Base-by-base conservation (phyloP, 2,329 filamentous ascomycete species). In the Coniella lustricola region DNA sequence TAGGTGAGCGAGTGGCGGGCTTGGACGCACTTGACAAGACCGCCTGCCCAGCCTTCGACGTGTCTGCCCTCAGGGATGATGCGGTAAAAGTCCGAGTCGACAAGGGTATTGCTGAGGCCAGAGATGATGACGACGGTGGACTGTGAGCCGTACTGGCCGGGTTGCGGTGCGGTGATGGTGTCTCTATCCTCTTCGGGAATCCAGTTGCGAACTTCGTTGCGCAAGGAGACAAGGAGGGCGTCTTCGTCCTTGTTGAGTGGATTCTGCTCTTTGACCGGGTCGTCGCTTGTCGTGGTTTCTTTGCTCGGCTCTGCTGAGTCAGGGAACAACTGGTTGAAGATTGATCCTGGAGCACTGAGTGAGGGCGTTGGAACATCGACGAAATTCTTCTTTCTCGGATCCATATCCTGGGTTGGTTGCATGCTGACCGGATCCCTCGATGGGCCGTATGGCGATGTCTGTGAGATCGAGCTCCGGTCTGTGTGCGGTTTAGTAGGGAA, bases 41-140 rank as follows among this genome's bases (percentile, higher is more conserved):
- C 79, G 48, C 72, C 73, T 9, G 76, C 72, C 85, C 86, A 90
- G 35, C 75, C 75, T 53, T 84, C 79, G 31, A 90, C 75, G 56
- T 86, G 80, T 46, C 71, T 65, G 39, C 80, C 79, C 57, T 74
- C 77, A 1, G 76, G 75, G 4, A 80, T 74, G 16, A 90, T 65
- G 48, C 85, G 81, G 54, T 79, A 74, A 64, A 91, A 90, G 66
- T 91, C 87, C 55, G 75, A 77, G 56, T 83, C 77, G 17, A 72
- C 70, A 37, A 90, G 72, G 17, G 76, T 74, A 49, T 73, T 73
- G 57, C 77, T 79, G 7, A 79, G 74, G 34, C 78, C 75, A 17
- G 70, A 70, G 33, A 90, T 65, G 36, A 82, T 69, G 35, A 90
- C 70, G 7, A 65, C 54, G 2, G 59, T 55, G 20, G 60, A 48